phyloP scores from a whole-genome alignment of 1,284 basidiomycete species.

The Lentinula novae-zelandiae region DNA sequence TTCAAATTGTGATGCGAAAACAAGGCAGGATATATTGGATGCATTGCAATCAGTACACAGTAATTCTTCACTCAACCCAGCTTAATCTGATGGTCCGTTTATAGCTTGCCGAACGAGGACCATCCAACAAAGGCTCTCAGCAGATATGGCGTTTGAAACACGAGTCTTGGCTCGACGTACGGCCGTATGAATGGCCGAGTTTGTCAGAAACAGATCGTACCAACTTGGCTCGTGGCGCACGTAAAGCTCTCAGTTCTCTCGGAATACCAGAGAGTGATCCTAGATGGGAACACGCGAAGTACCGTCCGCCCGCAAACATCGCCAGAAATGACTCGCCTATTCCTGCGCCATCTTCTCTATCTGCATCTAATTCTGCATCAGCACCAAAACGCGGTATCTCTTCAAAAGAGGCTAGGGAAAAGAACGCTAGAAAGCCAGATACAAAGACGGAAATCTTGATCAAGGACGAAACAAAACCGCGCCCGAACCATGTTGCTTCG shows the following conservation, averaged over 20 bases:
- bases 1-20: slow-evolving; percentile 26
- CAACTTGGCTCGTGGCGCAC: slow-evolving; percentile 45
- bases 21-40: slow-evolving; percentile 37
- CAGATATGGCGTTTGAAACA: slow-evolving; percentile 51
- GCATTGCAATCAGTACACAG: slow-evolving; percentile 46
- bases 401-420: slow-evolving; percentile 42
- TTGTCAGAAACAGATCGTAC: slow-evolving; percentile 43
- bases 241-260: slow-evolving; percentile 40
- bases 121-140: slow-evolving; percentile 25
- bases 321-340: slow-evolving; percentile 1
- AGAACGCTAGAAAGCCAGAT: slow-evolving; percentile 38
- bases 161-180: slow-evolving; percentile 58
- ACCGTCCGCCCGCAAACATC: slow-evolving; percentile 19
- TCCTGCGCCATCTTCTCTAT: slow-evolving; percentile 10
- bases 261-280: slow-evolving; percentile 54
- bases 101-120: slow-evolving; percentile 49
- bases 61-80: not conserved
- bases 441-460: slow-evolving; percentile 43
- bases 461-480: slow-evolving; percentile 48
- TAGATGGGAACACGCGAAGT: slow-evolving; percentile 45
- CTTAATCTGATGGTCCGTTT: not conserved
- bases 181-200: slow-evolving; percentile 57
- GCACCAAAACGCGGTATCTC: slow-evolving; percentile 38
- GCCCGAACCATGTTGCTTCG: slow-evolving; percentile 17
- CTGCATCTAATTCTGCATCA: slow-evolving; percentile 8